phyloP scores from a whole-genome alignment of 306 rosid genomes.

The Begonia peltatifolia region DNA sequence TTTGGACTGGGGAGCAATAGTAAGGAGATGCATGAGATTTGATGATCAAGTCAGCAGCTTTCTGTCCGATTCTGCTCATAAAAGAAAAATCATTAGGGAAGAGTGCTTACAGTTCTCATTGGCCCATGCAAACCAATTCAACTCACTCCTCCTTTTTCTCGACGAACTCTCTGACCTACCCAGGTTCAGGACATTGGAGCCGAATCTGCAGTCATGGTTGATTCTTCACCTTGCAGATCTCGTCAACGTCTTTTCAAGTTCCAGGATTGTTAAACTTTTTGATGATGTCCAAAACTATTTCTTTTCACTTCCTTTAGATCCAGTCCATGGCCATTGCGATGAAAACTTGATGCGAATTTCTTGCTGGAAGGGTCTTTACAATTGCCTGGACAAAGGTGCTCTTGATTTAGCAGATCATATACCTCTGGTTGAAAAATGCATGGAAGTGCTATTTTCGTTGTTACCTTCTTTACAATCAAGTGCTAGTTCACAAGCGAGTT shows the following conservation, averaged over 20 bases:
- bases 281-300: slow-evolving; percentile 40
- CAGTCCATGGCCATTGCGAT: slow-evolving; percentile 20
- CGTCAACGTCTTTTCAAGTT: slow-evolving; percentile 58
- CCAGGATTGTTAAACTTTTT: slow-evolving; percentile 64
- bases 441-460: slow-evolving; percentile 67
- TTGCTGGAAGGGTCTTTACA: slow-evolving; percentile 83
- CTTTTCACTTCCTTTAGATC: slow-evolving; percentile 29
- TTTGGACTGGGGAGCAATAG: slow-evolving; percentile 74
- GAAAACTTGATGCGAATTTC: slow-evolving; percentile 37
- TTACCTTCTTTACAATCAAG: slow-evolving; percentile 36
- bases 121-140: slow-evolving; percentile 79
- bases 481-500: slow-evolving; percentile 10
- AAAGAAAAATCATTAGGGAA: slow-evolving; percentile 55
- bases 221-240: slow-evolving; percentile 65
- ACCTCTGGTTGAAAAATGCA: slow-evolving; percentile 50
- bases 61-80: slow-evolving; percentile 21
- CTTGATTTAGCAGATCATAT: slow-evolving; percentile 39
- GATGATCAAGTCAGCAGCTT: slow-evolving; percentile 36
- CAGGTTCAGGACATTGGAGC: slow-evolving; percentile 62
- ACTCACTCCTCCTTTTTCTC: slow-evolving; percentile 59
- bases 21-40: slow-evolving; percentile 82
- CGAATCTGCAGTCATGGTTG: slow-evolving; percentile 54
- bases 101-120: slow-evolving; percentile 58
- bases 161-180: slow-evolving; percentile 79
- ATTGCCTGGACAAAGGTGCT: slow-evolving; percentile 62